Percentiles rank a stretch among this genome's conserved stretches.
phyloP scores from a whole-genome alignment of 164 flowering plant genomes.

The Umbellularia californica region DNA sequence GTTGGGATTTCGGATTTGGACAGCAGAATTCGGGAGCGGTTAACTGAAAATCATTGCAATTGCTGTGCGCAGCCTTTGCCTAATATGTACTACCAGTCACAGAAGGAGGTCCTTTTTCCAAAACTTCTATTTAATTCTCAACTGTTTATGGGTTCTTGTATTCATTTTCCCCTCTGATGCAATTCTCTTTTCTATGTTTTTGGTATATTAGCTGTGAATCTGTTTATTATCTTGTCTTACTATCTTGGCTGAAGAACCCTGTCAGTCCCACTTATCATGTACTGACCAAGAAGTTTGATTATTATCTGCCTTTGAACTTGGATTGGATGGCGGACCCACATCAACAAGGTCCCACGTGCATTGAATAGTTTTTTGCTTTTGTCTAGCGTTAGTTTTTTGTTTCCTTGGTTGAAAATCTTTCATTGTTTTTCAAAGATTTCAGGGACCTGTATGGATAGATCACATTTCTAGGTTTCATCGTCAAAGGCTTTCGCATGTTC shows the following conservation, averaged over 20 bases:
- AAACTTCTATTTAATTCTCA: not conserved
- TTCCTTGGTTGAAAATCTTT: no score
- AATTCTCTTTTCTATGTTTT: not conserved
- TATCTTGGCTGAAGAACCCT: not conserved
- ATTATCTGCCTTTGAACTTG: no score
- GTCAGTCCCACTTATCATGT: not conserved
- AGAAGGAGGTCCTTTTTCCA: constrained; percentile 61
- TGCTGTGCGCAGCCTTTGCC: constrained; percentile 58
- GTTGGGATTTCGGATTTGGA: constrained; percentile 66
- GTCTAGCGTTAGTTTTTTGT: no score
- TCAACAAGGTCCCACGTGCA: no score
- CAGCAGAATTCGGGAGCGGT: constrained; percentile 58
- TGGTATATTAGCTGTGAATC: not conserved
- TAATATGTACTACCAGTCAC: constrained; percentile 66
- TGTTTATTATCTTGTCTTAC: not conserved
- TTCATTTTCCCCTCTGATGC: not conserved
- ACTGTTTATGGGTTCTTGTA: no score
- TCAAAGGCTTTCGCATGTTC: no score
- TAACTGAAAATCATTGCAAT: constrained; percentile 64
- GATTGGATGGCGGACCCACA: no score
- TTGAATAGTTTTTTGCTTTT: no score
- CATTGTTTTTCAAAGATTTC: no score
- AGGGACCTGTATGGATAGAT: no score
- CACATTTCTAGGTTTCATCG: no score
- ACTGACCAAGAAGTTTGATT: not conserved